Percentiles rank a stretch among this genome's conserved stretches.
These are phyloP conservation scores for Ganoderma meredithae DNA, from an alignment of 1,284 basidiomycete genomes.

Conservation along the genomic window DNA sequence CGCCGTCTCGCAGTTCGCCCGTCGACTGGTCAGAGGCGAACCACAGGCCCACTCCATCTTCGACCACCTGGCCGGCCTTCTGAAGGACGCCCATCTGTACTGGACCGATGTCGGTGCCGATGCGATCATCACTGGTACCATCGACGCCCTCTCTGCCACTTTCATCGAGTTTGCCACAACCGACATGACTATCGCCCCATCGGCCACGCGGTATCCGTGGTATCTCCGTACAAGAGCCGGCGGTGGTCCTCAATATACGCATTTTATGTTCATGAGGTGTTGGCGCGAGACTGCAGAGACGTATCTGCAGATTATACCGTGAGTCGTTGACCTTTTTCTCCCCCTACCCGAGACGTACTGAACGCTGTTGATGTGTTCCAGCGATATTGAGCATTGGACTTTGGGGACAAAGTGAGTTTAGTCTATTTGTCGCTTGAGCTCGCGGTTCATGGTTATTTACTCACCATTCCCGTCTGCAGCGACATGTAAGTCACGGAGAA, in stretches of 20 bases:
- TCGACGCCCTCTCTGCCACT: constrained; percentile 28
- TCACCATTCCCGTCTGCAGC: constrained; percentile 7
- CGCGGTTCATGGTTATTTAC: not conserved
- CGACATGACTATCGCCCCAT: constrained; percentile 19
- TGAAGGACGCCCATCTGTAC: constrained; percentile 27
- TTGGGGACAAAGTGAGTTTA: constrained; percentile 29
- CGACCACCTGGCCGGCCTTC: constrained; percentile 25
- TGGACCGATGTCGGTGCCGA: constrained; percentile 32
- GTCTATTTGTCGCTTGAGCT: not conserved
- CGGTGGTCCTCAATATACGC: constrained; percentile 29
- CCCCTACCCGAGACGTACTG: not conserved
- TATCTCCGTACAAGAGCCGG: constrained; percentile 30
- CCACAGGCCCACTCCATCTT: constrained; percentile 29
- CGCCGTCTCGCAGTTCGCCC: constrained; percentile 27
- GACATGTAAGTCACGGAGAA: constrained; percentile 23
- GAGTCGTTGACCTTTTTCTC: not conserved
- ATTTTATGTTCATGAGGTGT: constrained; percentile 31
- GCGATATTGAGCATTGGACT: constrained; percentile 33
- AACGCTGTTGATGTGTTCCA: not conserved
- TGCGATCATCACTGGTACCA: constrained; percentile 29
- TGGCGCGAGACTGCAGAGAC: constrained; percentile 30
- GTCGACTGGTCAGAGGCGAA: constrained; percentile 25
- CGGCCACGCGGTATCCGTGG: constrained; percentile 27
- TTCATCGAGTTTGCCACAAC: constrained; percentile 27
- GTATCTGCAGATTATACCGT: constrained; percentile 32